Percentiles rank a stretch among this genome's conserved stretches.
Evolutionary conservation across 345 rosid species (phyloP).

Genomic region (Laguncularia racemosa): DNA sequence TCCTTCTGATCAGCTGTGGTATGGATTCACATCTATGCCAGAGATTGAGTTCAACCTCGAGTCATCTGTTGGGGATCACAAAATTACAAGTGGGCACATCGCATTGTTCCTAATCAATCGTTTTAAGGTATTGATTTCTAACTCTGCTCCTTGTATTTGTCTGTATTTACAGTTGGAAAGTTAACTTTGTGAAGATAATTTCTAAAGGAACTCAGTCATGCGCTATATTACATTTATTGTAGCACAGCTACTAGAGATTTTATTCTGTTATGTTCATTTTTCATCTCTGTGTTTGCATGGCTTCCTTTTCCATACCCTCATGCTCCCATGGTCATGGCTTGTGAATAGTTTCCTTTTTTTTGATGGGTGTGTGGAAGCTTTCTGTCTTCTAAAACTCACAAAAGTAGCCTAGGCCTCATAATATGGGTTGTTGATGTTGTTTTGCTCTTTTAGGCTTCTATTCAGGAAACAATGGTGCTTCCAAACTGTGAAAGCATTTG

Average conservation of each 20-base stretch:
- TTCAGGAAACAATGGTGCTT: slow-evolving; percentile 74
- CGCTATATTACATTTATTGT: not conserved
- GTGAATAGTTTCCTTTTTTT: too few relatives aligned
- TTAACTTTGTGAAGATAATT: not conserved
- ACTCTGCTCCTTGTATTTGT: slow-evolving; percentile 1
- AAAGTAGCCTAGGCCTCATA: not conserved
- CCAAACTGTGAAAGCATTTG: slow-evolving; percentile 79
- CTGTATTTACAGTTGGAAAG: too few relatives aligned
- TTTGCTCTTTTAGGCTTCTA: slow-evolving; percentile 41
- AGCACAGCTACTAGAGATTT: too few relatives aligned
- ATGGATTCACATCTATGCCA: slow-evolving; percentile 86
- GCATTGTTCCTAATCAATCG: slow-evolving; percentile 64
- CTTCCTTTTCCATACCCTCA: too few relatives aligned
- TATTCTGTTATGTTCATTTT: too few relatives aligned
- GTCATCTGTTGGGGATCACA: slow-evolving; percentile 85
- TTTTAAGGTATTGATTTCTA: slow-evolving; percentile 55
- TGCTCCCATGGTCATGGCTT: too few relatives aligned
- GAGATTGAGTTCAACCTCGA: slow-evolving; percentile 68
- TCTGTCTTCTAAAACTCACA: not conserved
- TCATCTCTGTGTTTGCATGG: too few relatives aligned
- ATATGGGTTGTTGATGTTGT: not conserved
- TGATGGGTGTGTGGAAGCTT: too few relatives aligned
- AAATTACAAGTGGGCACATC: slow-evolving; percentile 57
- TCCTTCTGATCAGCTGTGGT: slow-evolving; percentile 94
- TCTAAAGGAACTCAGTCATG: not conserved